phyloP scores from a whole-genome alignment of 768 basidiomycete species.

The Phylloporus sp. region DNA sequence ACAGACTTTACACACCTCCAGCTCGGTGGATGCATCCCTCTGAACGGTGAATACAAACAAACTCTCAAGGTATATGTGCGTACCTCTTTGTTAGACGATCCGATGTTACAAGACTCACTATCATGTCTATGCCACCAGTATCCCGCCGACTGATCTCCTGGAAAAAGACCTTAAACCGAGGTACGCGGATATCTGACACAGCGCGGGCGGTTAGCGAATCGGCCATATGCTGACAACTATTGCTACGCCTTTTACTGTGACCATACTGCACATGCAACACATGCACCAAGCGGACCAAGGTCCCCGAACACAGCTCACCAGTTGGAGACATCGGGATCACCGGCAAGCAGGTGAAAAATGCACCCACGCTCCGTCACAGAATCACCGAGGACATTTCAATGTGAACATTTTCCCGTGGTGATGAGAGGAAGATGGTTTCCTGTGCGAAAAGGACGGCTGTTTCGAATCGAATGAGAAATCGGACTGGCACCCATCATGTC shows the following conservation, averaged over 20 bases:
- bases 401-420: too few relatives aligned
- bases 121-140: constrained; percentile 40
- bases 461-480: too few relatives aligned
- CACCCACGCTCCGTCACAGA: too few relatives aligned
- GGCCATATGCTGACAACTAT: constrained; percentile 38
- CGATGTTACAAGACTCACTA: constrained; percentile 18
- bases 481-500: too few relatives aligned
- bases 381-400: too few relatives aligned
- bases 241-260: constrained; percentile 57
- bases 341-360: too few relatives aligned
- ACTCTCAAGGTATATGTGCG: constrained; percentile 52
- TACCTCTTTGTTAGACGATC: constrained; percentile 62
- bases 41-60: constrained; percentile 50
- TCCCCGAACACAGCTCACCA: constrained; percentile 57
- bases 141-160: constrained; percentile 51
- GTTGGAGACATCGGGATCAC: too few relatives aligned
- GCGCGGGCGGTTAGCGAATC: neutral
- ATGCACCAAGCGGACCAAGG: constrained; percentile 28
- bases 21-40: neutral
- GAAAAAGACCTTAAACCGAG: constrained; percentile 39
- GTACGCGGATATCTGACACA: constrained; percentile 12
- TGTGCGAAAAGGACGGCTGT: too few relatives aligned
- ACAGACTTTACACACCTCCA: neutral
- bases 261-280: constrained; percentile 56
- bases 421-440: too few relatives aligned